These are phyloP conservation scores for Penicillium sp. DNA, from an alignment of 2,329 filamentous ascomycete genomes.

Conservation along the genomic window DNA sequence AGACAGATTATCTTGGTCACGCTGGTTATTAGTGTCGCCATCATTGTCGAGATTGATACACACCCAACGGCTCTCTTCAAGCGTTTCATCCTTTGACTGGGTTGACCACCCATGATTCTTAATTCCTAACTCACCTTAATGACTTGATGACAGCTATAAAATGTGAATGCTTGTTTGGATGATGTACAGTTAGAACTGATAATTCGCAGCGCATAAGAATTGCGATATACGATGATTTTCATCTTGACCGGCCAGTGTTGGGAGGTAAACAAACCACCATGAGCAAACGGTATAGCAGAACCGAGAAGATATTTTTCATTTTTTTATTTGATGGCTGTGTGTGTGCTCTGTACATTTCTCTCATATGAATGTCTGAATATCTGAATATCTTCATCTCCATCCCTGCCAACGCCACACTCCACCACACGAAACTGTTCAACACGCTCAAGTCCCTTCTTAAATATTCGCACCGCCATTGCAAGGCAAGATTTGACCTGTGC, in stretches of 20 bases:
- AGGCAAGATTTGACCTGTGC: constrained; percentile 28
- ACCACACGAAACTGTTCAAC: too few relatives aligned
- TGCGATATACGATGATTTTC: neutral
- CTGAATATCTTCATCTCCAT: too few relatives aligned
- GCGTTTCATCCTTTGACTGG: neutral
- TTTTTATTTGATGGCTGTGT: too few relatives aligned
- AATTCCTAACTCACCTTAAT: too few relatives aligned
- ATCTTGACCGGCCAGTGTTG: too few relatives aligned
- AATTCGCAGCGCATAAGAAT: neutral
- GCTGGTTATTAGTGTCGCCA: constrained; percentile 21
- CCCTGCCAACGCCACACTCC: too few relatives aligned
- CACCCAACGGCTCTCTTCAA: neutral
- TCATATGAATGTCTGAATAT: too few relatives aligned
- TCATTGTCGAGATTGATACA: constrained; percentile 22
- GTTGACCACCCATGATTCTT: too few relatives aligned
- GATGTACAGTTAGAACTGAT: neutral
- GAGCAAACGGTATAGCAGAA: too few relatives aligned
- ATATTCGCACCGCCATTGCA: constrained; percentile 31
- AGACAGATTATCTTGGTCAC: constrained; percentile 22
- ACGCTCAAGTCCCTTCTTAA: too few relatives aligned
- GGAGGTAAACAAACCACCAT: too few relatives aligned
- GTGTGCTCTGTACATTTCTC: neutral
- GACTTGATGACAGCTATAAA: neutral
- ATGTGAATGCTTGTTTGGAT: neutral
- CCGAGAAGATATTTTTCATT: too few relatives aligned